Conservation (phyloP, 352 stramenopile genomes). For the Phytophthora hibernalis region DNA sequence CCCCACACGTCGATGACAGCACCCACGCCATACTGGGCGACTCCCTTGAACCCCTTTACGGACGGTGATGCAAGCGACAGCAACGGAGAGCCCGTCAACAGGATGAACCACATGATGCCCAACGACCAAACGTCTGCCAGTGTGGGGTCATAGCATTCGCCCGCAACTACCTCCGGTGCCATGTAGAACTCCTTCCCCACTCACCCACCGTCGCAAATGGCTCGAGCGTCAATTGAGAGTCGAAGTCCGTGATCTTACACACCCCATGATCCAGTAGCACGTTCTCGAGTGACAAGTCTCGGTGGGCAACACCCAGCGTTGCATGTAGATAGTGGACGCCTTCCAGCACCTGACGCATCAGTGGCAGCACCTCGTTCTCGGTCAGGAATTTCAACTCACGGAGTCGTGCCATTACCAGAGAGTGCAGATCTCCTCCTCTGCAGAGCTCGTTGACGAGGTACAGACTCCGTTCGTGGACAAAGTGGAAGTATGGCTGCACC, state of each 20-base stretch:
- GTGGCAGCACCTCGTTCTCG: conserved; percentile 35
- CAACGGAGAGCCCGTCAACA: conserved; percentile 88
- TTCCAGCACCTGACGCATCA: conserved; percentile 48
- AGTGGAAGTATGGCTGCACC: conserved; percentile 35
- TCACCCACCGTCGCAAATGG: conserved; percentile 42
- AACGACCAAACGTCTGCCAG: conserved; percentile 93
- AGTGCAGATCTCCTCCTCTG: conserved; percentile 52
- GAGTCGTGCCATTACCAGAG: conserved; percentile 8
- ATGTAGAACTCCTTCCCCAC: conserved; percentile 96
- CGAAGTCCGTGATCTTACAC: conserved; percentile 67
- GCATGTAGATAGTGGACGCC: conserved; percentile 62
- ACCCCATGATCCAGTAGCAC: conserved; percentile 82
- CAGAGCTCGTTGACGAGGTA: conserved; percentile 67
- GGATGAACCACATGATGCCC: conserved; percentile 93
- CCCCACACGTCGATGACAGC: conserved; percentile 50
- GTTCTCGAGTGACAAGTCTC: conserved; percentile 96
- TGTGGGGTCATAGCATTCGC: conserved; percentile 91
- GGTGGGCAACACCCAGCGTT: conserved; percentile 72
- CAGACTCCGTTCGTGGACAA: conserved; percentile 27
- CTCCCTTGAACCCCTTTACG: conserved; percentile 38
- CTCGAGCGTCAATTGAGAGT: conserved; percentile 62
- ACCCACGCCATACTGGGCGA: conserved; percentile 30
- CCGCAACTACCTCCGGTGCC: conserved; percentile 89
- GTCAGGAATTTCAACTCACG: conserved; percentile 18
- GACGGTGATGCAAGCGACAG: conserved; percentile 40